These are phyloP conservation scores for Fusarium multiceps DNA, from an alignment of 2,329 filamentous ascomycete genomes.

Conservation along the genomic window DNA sequence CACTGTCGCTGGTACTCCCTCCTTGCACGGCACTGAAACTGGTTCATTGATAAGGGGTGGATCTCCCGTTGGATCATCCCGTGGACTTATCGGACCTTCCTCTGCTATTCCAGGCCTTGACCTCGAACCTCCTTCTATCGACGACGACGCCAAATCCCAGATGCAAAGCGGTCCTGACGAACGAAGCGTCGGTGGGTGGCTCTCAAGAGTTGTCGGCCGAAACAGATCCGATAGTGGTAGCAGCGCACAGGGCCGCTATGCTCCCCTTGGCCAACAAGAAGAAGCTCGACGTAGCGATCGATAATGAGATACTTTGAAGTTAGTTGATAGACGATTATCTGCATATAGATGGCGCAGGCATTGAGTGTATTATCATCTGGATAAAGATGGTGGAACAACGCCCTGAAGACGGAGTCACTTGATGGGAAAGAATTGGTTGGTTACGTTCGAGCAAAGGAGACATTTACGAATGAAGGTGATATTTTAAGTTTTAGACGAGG, in stretches of 20 bases:
- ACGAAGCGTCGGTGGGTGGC: slow-evolving; percentile 63
- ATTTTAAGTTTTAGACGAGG: slow-evolving; percentile 22
- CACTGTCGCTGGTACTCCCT: slow-evolving; percentile 81
- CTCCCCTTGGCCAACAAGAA: slow-evolving; percentile 57
- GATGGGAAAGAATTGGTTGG: slow-evolving; percentile 14
- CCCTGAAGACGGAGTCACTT: slow-evolving; percentile 18
- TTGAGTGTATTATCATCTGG: slow-evolving; percentile 30
- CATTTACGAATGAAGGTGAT: slow-evolving; percentile 27
- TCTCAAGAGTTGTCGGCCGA: slow-evolving; percentile 55
- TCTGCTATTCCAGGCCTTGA: slow-evolving; percentile 82
- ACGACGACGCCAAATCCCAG: slow-evolving; percentile 60
- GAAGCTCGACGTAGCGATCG: slow-evolving; percentile 48
- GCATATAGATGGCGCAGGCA: slow-evolving; percentile 54
- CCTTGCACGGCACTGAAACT: slow-evolving; percentile 78
- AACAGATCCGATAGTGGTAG: slow-evolving; percentile 53
- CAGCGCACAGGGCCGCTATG: slow-evolving; percentile 56
- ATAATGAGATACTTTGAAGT: slow-evolving; percentile 40
- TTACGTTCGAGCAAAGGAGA: slow-evolving; percentile 2
- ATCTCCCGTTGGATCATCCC: slow-evolving; percentile 79
- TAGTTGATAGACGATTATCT: slow-evolving; percentile 47
- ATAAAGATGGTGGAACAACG: slow-evolving; percentile 27
- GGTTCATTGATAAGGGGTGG: slow-evolving; percentile 82
- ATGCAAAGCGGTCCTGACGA: slow-evolving; percentile 50
- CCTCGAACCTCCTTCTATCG: slow-evolving; percentile 79
- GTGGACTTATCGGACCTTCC: slow-evolving; percentile 68